A percentile compares a stretch with the other conserved stretches of the same genome.
phyloP scores from a whole-genome alignment of 1,284 basidiomycete genomes.

The Afroboletus lepidellus region DNA sequence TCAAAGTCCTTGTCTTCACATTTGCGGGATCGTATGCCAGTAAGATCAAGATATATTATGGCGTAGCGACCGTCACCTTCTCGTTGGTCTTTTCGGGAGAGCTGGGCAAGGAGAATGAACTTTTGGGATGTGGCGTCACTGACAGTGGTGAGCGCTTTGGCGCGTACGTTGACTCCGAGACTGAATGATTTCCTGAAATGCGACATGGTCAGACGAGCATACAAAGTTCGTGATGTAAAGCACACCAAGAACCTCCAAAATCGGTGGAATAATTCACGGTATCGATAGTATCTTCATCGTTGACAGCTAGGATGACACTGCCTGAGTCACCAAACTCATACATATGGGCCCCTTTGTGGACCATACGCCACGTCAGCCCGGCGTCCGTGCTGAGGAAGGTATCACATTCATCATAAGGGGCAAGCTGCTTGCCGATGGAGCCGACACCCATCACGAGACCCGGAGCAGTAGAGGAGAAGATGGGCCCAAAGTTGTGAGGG shows the following conservation, averaged over 20 bases:
- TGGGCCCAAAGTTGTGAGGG: constrained; percentile 88
- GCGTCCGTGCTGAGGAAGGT: constrained; percentile 93
- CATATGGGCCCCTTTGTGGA: constrained; percentile 77
- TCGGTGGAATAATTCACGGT: constrained; percentile 82
- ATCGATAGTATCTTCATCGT: constrained; percentile 84
- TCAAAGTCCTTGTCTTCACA: constrained; percentile 82
- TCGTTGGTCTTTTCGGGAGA: constrained; percentile 63
- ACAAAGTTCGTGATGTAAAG: constrained; percentile 8
- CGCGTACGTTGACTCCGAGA: constrained; percentile 73
- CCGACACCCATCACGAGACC: constrained; percentile 96
- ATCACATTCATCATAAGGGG: constrained; percentile 86
- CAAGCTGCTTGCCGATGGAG: constrained; percentile 71
- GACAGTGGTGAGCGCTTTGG: constrained; percentile 76
- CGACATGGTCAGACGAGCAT: constrained; percentile 32
- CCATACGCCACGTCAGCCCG: constrained; percentile 84
- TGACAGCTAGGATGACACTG: constrained; percentile 79
- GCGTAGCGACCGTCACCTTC: constrained; percentile 63
- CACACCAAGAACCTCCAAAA: constrained; percentile 81
- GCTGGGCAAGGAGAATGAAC: constrained; percentile 81
- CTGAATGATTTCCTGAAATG: constrained; percentile 63
- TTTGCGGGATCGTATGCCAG: constrained; percentile 63
- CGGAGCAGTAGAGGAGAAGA: constrained; percentile 93
- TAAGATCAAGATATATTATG: constrained; percentile 84
- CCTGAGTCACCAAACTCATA: constrained; percentile 96
- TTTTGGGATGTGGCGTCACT: constrained; percentile 94